A percentile compares a stretch with the other conserved stretches of the same genome.
Evolutionary conservation across 2,329 filamentous ascomycete genomes (phyloP).

Genomic region (Xylariales sp.): DNA sequence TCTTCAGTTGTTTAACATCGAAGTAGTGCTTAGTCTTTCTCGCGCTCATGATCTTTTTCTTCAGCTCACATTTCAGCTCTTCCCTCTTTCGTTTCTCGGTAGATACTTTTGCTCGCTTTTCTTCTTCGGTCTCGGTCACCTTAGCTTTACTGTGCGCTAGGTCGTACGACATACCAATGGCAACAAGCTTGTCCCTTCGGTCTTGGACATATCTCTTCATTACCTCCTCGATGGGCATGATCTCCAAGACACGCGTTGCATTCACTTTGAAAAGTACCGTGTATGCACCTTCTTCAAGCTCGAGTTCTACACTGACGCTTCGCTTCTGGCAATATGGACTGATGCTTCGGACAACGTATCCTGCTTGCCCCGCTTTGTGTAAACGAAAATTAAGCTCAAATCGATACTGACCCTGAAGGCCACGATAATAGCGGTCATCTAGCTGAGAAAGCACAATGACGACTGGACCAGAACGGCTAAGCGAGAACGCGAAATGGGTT

Average conservation of each 20-base stretch:
- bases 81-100: conserved; percentile 37
- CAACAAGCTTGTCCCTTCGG: conserved; percentile 66
- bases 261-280: conserved; percentile 71
- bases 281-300: conserved; percentile 71
- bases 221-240: conserved; percentile 57
- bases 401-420: conserved; percentile 51
- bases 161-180: conserved; percentile 67
- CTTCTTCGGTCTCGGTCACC: conserved; percentile 41
- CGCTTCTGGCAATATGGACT: conserved; percentile 59
- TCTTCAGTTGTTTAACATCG: conserved; percentile 37
- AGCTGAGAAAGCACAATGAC: conserved; percentile 55
- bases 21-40: conserved; percentile 19
- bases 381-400: conserved; percentile 52
- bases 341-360: conserved; percentile 52
- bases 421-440: conserved; percentile 53
- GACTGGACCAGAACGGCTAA: conserved; percentile 43
- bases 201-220: conserved; percentile 60
- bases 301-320: conserved; percentile 72
- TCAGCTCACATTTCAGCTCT: conserved; percentile 32
- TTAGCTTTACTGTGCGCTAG: conserved; percentile 55
- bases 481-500: conserved; percentile 46
- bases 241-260: conserved; percentile 52
- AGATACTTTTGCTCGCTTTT: conserved; percentile 41
- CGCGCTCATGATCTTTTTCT: conserved; percentile 31
- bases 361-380: conserved; percentile 43